These are phyloP conservation scores for Stephania cephalantha DNA, from an alignment of 164 flowering plant genomes.

Conservation along the genomic window DNA sequence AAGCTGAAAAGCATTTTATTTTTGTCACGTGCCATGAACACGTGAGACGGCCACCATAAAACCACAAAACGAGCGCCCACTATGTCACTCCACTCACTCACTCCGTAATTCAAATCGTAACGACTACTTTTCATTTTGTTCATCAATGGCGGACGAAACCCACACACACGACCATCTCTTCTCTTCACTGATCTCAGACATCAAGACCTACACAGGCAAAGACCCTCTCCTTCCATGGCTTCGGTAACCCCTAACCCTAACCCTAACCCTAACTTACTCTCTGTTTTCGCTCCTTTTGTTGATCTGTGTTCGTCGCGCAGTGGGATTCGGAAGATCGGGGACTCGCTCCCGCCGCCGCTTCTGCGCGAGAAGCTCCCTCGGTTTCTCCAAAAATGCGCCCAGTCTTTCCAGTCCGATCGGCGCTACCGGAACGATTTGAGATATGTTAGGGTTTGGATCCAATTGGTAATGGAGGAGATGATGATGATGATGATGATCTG, in stretches of 20 bases:
- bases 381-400: conserved; percentile 83
- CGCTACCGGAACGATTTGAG: conserved; percentile 73
- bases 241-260: conserved; percentile 33
- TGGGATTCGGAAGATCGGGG: conserved; percentile 71
- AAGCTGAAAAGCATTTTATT: too few relatives aligned
- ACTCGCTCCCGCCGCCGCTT: conserved; percentile 46
- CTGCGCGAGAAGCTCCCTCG: conserved; percentile 85
- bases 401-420: conserved; percentile 53
- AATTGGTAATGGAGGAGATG: conserved; percentile 46
- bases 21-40: too few relatives aligned
- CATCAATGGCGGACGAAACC: conserved; percentile 22
- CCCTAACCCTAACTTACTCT: conserved; percentile 6
- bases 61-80: too few relatives aligned
- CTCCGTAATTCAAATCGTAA: neutral
- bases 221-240: conserved; percentile 97
- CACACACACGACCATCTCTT: conserved; percentile 38
- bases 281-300: neutral
- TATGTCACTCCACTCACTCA: too few relatives aligned
- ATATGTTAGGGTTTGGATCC: conserved; percentile 84
- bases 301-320: conserved; percentile 26
- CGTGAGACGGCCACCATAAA: too few relatives aligned
- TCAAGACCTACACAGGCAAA: conserved; percentile 64
- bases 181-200: conserved; percentile 57
- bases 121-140: neutral
- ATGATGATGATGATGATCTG: too few relatives aligned